Evolutionary conservation across 371 early-diverging fungal genomes (phyloP).

Genomic region (Mucor plumbeus): DNA sequence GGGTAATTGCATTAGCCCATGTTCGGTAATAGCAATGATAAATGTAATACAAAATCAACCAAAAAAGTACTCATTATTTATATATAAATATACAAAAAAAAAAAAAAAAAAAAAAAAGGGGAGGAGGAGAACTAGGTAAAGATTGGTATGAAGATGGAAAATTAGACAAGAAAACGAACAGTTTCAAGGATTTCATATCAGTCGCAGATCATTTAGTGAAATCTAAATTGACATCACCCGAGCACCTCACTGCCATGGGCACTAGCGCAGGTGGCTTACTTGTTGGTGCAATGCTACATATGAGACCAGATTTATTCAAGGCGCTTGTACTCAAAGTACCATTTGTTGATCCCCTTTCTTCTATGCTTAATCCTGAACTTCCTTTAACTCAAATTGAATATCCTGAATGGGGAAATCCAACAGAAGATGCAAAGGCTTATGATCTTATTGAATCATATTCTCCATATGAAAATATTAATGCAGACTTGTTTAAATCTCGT

Average conservation of each 20-base stretch:
- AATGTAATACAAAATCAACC: too few relatives aligned
- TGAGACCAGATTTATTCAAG: slow-evolving; percentile 76
- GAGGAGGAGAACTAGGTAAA: slow-evolving; percentile 82
- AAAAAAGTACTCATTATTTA: slow-evolving; percentile 35
- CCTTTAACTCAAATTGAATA: slow-evolving; percentile 83
- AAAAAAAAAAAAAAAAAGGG: slow-evolving; percentile 45
- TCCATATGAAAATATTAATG: slow-evolving; percentile 79
- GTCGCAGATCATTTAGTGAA: slow-evolving; percentile 69
- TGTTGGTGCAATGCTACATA: slow-evolving; percentile 73
- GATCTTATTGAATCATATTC: slow-evolving; percentile 69
- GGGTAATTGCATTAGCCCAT: slow-evolving; percentile 85
- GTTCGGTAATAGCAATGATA: slow-evolving; percentile 60
- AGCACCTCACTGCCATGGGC: slow-evolving; percentile 67
- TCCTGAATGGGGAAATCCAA: slow-evolving; percentile 89
- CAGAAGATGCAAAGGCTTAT: slow-evolving; percentile 54
- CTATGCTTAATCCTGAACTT: slow-evolving; percentile 77
- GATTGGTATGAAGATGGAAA: slow-evolving; percentile 81
- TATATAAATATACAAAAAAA: too few relatives aligned
- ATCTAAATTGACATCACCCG: slow-evolving; percentile 54
- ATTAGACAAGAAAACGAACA: slow-evolving; percentile 69
- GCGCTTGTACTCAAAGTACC: slow-evolving; percentile 84
- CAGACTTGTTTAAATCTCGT: slow-evolving; percentile 4
- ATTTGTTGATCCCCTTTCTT: slow-evolving; percentile 83
- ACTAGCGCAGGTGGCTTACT: slow-evolving; percentile 83
- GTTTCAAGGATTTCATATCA: slow-evolving; percentile 73